These are phyloP conservation scores for Stemphylium vesicarium DNA, from an alignment of 2,329 filamentous ascomycete species.

Conservation along the genomic window DNA sequence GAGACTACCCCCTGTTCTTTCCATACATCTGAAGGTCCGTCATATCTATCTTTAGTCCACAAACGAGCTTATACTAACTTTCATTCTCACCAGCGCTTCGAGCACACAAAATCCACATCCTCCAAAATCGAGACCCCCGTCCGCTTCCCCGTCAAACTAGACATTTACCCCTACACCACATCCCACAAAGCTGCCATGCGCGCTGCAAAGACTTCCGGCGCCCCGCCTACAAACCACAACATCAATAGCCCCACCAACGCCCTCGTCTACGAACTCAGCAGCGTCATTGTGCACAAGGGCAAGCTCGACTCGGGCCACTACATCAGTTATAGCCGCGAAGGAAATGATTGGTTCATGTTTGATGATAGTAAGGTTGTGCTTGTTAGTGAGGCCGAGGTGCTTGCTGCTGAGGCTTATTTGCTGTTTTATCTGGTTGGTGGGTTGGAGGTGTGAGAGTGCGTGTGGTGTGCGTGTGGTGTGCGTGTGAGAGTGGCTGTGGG, in stretches of 20 bases:
- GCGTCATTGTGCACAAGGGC: constrained; percentile 90
- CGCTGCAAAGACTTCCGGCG: constrained; percentile 47
- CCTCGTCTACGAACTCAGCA: constrained; percentile 84
- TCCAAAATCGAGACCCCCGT: constrained; percentile 89
- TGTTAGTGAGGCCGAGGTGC: constrained; percentile 82
- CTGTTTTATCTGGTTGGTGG: constrained; percentile 72
- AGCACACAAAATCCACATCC: constrained; percentile 75
- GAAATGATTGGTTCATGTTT: constrained; percentile 91
- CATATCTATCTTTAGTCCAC: background rate
- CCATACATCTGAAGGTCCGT: constrained; percentile 86
- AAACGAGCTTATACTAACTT: background rate
- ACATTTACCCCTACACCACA: constrained; percentile 89
- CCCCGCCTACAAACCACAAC: constrained; percentile 38
- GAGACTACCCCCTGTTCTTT: constrained; percentile 83
- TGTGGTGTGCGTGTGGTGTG: no score
- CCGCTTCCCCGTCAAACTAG: constrained; percentile 82
- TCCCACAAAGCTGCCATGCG: constrained; percentile 51
- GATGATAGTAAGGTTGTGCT: constrained; percentile 92
- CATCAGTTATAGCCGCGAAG: constrained; percentile 84
- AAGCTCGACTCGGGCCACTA: constrained; percentile 94
- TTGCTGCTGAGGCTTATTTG: constrained; percentile 85
- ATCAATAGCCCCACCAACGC: constrained; percentile 50
- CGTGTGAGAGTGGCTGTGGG: no score
- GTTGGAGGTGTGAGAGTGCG: constrained; percentile 33
- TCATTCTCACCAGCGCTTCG: constrained; percentile 63